Conservation (phyloP, 352 stramenopile genomes). For the Thalassiosira hispida region DNA sequence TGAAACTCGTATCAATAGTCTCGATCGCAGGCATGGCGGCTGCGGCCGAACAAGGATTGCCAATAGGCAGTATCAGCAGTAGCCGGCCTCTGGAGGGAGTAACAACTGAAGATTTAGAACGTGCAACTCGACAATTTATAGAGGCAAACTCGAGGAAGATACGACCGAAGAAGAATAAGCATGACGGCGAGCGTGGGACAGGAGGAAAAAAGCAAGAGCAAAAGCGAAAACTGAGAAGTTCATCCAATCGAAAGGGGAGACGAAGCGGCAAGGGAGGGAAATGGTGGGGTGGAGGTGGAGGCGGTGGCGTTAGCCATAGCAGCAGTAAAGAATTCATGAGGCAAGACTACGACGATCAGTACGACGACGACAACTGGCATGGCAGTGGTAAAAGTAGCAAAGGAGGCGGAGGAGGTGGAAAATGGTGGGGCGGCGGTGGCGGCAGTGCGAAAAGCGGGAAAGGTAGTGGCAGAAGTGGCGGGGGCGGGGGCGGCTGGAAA, state of each 20-base stretch:
- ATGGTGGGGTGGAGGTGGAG: too few relatives aligned
- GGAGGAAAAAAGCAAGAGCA: too few relatives aligned
- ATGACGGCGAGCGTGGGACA: background rate
- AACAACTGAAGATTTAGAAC: slow-evolving; percentile 13
- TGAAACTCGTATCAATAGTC: slow-evolving; percentile 9
- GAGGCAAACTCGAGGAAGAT: slow-evolving; percentile 3
- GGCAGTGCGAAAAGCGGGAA: background rate
- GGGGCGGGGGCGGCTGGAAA: background rate
- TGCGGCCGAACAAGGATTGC: background rate
- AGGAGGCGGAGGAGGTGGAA: background rate
- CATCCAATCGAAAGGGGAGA: background rate
- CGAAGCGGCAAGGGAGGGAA: background rate
- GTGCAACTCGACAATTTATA: slow-evolving; percentile 5
- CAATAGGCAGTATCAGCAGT: background rate
- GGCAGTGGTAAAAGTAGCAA: slow-evolving; percentile 8
- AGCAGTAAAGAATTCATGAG: too few relatives aligned
- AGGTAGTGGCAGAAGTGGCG: slow-evolving; percentile 16
- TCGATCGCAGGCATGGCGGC: slow-evolving; percentile 1
- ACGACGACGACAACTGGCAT: background rate
- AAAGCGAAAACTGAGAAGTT: background rate
- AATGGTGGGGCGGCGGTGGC: background rate
- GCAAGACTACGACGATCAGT: background rate
- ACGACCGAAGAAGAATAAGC: background rate
- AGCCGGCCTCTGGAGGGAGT: background rate
- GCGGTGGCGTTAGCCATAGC: too few relatives aligned